phyloP scores from a whole-genome alignment of 257 asterid species.

The Orobanche coerulescens region DNA sequence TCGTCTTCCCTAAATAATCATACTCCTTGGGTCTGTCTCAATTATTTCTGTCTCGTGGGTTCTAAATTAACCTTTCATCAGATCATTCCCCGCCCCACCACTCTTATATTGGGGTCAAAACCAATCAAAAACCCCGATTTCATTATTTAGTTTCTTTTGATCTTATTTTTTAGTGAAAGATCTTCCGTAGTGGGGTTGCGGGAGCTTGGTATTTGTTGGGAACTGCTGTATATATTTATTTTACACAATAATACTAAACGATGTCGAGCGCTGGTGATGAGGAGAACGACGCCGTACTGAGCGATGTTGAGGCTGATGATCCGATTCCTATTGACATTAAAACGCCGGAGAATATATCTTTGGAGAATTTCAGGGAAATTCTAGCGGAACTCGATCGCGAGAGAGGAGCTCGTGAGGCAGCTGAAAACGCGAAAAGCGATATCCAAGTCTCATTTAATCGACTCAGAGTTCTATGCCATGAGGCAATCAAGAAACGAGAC shows the following conservation, averaged over 20 bases:
- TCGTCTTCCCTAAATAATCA: constrained; percentile 5
- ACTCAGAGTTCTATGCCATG: constrained; percentile 75
- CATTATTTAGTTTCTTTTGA: not conserved
- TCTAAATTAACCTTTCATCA: not conserved
- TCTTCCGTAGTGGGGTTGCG: not conserved
- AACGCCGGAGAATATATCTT: constrained; percentile 44
- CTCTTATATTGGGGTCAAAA: constrained; percentile 21
- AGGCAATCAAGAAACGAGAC: constrained; percentile 80
- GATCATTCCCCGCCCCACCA: not conserved
- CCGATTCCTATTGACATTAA: constrained; percentile 40
- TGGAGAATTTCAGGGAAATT: constrained; percentile 57
- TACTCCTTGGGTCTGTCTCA: not conserved
- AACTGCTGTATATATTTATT: constrained; percentile 13
- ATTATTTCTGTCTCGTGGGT: constrained; percentile 5
- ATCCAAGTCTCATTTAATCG: constrained; percentile 65
- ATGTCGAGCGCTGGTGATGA: constrained; percentile 65
- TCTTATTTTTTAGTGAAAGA: not conserved
- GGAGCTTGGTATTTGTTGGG: constrained; percentile 5
- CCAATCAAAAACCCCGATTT: constrained; percentile 25
- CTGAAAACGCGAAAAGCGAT: constrained; percentile 64
- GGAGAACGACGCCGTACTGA: constrained; percentile 63
- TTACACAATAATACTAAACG: not conserved
- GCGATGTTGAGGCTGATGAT: constrained; percentile 95
- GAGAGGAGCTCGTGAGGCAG: constrained; percentile 61
- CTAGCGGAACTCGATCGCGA: constrained; percentile 85